Evolutionary conservation across 2,329 filamentous ascomycete species (phyloP), one percentile per base, ranked within the genome.

Genomic region (Ascochyta lentis): DNA sequence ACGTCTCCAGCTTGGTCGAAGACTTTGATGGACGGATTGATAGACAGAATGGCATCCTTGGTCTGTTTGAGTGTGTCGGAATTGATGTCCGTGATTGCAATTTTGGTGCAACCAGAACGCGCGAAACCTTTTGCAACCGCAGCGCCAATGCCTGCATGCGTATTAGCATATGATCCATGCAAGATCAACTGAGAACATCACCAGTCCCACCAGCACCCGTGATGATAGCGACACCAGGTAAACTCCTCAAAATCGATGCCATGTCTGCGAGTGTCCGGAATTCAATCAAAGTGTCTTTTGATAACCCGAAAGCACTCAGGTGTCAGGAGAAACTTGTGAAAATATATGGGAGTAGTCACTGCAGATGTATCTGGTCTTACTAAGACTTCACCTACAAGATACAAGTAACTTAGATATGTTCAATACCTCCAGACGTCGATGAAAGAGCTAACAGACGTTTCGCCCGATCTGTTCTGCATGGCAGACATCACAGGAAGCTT

Each of bases 81-180:
- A 23, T 70, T 68, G 50, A 84, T 71, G 59, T 86, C 84, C 12
- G 83, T 84, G 45, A 86, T 81, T 41, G 80, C 81, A 12, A 86
- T 76, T n/a, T 72, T 73, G 0, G 76, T 68, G 65, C 83, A 84
- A 12, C 83, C 83, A 0, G 79, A 78, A 2, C 67, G 70, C 1
- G 77, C 82, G 63, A 86, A 84, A 0, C 77, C 81, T 53, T 71
- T 79, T 9, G 70, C 80, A 2, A 83, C 79, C 1, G 83, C 83
- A 2, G 80, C 80, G 3, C 84, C 84, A 56, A 86, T 86, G 29
- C 84, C 84, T 84, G 34, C 2, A 8, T 31, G 16, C 16, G 4
- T 9, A 24, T 60, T 8, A 62, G 59, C 34, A 31, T 16, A 37
- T 7, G 1, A 15, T 39, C 7, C 23, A 5, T 6, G 6, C 16